Evolutionary conservation across 2,329 filamentous ascomycete genomes (phyloP).

Genomic region (Apiospora koreana): DNA sequence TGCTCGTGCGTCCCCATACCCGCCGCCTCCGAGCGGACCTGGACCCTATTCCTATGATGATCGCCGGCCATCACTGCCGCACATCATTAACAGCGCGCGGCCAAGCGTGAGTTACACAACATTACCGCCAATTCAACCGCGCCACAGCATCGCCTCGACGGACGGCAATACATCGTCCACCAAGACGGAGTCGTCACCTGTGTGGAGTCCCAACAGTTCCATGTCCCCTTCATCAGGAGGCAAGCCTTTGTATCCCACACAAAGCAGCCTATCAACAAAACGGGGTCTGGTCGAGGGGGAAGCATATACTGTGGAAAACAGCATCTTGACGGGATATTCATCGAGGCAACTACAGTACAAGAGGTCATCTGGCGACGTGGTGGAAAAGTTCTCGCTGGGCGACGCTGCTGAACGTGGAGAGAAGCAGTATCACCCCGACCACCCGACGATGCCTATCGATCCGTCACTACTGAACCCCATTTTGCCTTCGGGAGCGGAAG

Average conservation of each 20-base stretch:
- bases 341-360: background rate
- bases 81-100: background rate
- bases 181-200: constrained; percentile 10
- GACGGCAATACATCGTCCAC: background rate
- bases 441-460: background rate
- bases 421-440: constrained; percentile 3
- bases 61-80: constrained; percentile 16
- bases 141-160: background rate
- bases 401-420: background rate
- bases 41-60: background rate
- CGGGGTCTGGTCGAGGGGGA: background rate
- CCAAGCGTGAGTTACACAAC: background rate
- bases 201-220: constrained; percentile 2
- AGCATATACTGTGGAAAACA: background rate
- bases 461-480: background rate
- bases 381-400: constrained; percentile 7
- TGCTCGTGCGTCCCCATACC: background rate
- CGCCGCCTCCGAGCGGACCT: background rate
- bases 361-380: background rate
- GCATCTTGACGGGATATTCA: background rate
- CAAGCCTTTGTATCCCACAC: constrained; percentile 6
- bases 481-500: background rate
- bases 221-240: background rate
- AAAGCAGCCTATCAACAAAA: background rate
- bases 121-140: constrained; percentile 3